Base-by-base conservation (phyloP, 805 yeast species). In the Candida argentea region DNA sequence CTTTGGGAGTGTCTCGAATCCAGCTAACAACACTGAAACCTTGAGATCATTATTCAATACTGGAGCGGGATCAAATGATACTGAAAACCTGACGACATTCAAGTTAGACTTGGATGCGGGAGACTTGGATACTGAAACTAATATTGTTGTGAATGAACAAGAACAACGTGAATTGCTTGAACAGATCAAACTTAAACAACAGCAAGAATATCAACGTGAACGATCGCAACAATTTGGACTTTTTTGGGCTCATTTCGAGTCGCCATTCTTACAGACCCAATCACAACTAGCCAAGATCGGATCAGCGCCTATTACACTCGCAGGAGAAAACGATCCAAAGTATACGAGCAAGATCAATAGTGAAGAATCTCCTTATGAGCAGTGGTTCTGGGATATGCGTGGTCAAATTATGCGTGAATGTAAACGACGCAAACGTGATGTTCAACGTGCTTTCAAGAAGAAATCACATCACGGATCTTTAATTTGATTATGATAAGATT, bases 251-350 rank as follows among this genome's bases (percentile, higher is more conserved):
- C 96, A 89, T 48, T 57, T 65, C 8, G 80, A 80, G 12, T 87
- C 96, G 1, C 95, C 95, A 1, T 89, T 84, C 55, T 59, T 89
- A 37, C 72, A 70, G 28, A 77, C 95, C 0, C 97, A 87, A 54
- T 66, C 95, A 0, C 94, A 82, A 48, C 50, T 85, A 26, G 70
- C 69, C 33, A 78, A 74, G 42, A 40, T 80, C 20, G 54, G 48
- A 20, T 56, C 47, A 6, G 34, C 52, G 12, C 40, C 36, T 17
- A 46, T 61, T 25, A 67, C 67, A 2, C 66, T 65, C 3, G 63
- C 55, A 30, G 42, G 34, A 13, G 48, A 43, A 7, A 39, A 31
- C 2, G 30, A 23, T 3, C 33, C 40, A 9, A 50, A 46, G 8
- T n/a, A n/a, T n/a, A n/a, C n/a, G n/a, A 35, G 28, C 4, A 41